Evolutionary conservation across 192 early-diverging fungal genomes (phyloP).

Genomic region (Chytriomyces sp.): DNA sequence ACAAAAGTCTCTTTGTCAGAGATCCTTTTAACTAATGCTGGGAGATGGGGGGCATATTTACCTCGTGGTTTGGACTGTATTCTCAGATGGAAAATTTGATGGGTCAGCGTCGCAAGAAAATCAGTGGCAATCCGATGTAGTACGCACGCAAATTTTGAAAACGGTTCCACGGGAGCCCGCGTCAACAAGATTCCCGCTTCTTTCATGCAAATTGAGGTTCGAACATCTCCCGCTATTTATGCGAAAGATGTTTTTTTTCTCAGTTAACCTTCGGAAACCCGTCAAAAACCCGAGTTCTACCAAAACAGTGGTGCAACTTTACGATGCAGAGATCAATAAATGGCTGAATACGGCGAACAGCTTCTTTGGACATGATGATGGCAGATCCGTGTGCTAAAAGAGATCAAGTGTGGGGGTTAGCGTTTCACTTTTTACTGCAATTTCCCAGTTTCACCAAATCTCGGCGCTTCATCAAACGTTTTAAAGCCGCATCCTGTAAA

Average conservation of each 20-base stretch:
- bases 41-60: too few relatives aligned
- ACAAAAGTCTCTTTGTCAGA: too few relatives aligned
- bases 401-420: too few relatives aligned
- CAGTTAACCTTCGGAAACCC: not conserved
- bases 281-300: not conserved
- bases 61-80: not conserved
- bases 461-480: not conserved
- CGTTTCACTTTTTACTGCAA: too few relatives aligned
- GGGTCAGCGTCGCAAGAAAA: not conserved
- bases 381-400: not conserved
- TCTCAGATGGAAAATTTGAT: not conserved
- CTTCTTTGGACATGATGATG: not conserved
- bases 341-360: not conserved
- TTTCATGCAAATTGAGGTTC: not conserved
- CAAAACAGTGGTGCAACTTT: not conserved
- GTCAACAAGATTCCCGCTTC: not conserved
- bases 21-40: too few relatives aligned
- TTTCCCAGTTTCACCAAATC: not conserved
- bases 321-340: not conserved
- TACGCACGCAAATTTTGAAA: not conserved
- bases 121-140: too few relatives aligned
- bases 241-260: too few relatives aligned
- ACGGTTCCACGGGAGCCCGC: not conserved
- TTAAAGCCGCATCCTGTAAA: not conserved
- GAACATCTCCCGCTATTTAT: not conserved